Percentiles rank a stretch among this genome's conserved stretches.
These are phyloP conservation scores for Termitomyces sp. DNA, from an alignment of 768 basidiomycete species.

Conservation along the genomic window DNA sequence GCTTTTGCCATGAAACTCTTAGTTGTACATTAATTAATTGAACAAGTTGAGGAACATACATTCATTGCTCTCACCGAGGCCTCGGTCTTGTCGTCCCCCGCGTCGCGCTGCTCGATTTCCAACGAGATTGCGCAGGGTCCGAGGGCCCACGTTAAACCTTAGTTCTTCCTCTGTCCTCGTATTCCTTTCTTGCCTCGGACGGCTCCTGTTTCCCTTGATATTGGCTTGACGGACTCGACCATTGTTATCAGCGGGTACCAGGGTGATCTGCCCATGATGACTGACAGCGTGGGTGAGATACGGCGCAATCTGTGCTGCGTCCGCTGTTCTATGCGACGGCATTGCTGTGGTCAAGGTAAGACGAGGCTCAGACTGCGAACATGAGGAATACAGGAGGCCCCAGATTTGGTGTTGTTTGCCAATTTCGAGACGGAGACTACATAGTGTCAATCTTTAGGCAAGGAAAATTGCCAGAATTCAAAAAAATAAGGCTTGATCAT, in stretches of 20 bases:
- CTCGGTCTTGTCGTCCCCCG: slow-evolving; percentile 23
- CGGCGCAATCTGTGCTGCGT: slow-evolving; percentile 48
- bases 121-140: slow-evolving; percentile 19
- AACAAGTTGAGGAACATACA: slow-evolving; percentile 14
- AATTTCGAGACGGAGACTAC: not conserved
- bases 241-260: slow-evolving; percentile 46
- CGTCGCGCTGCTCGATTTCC: slow-evolving; percentile 24
- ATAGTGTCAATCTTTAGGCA: no score
- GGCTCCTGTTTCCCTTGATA: slow-evolving; percentile 34
- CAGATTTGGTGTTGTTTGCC: slow-evolving; percentile 34
- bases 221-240: slow-evolving; percentile 42
- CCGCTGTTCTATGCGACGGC: slow-evolving; percentile 41
- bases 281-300: slow-evolving; percentile 54
- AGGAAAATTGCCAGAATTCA: no score
- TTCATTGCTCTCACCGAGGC: slow-evolving; percentile 19
- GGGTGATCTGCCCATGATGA: slow-evolving; percentile 48
- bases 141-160: slow-evolving; percentile 40
- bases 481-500: no score
- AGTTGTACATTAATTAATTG: not conserved
- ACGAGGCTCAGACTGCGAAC: slow-evolving; percentile 23
- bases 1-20: slow-evolving; percentile 20
- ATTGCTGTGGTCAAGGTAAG: slow-evolving; percentile 35
- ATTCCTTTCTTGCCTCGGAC: slow-evolving; percentile 34
- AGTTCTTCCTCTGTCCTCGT: slow-evolving; percentile 40
- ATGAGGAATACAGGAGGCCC: slow-evolving; percentile 36